Percentiles rank a stretch among this genome's conserved stretches.
Conservation (phyloP, 2,329 filamentous ascomycete species). For the Epichloe coenophiala region DNA sequence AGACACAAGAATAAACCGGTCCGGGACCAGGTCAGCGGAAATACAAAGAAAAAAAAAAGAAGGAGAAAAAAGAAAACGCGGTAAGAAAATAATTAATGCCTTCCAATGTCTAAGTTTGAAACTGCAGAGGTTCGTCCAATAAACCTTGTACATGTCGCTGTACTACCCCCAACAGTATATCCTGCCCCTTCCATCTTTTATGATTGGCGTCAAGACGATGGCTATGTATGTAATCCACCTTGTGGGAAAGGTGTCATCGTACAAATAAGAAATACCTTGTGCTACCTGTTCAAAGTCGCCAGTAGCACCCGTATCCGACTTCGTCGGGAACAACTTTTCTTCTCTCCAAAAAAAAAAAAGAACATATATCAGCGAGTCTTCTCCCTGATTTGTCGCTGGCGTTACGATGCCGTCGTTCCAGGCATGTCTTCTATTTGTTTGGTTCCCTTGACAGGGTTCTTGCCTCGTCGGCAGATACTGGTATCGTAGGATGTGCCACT, state of each 20-base stretch:
- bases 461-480: not conserved
- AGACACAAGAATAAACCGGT: not conserved
- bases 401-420: not conserved
- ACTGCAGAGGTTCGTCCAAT: constrained; percentile 1
- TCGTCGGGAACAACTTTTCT: not conserved
- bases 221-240: not conserved
- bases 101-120: constrained; percentile 3
- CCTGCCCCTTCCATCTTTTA: not conserved
- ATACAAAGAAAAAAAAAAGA: constrained; percentile 1
- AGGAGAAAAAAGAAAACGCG: constrained; percentile 1
- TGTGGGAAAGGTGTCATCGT: not conserved
- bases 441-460: not conserved
- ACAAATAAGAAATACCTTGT: constrained; percentile 2
- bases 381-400: not conserved
- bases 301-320: not conserved
- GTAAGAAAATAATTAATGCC: constrained; percentile 3
- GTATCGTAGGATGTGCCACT: not conserved
- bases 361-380: not conserved
- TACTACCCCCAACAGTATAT: not conserved
- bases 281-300: not conserved
- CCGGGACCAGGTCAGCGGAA: not conserved
- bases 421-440: not conserved
- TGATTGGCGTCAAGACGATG: not conserved
- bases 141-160: constrained; percentile 3
- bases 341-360: not conserved